A percentile compares a stretch with the other conserved stretches of the same genome.
Conservation (phyloP, 1,139 yeast species). For the Pneumocystis jirovecii region DNA sequence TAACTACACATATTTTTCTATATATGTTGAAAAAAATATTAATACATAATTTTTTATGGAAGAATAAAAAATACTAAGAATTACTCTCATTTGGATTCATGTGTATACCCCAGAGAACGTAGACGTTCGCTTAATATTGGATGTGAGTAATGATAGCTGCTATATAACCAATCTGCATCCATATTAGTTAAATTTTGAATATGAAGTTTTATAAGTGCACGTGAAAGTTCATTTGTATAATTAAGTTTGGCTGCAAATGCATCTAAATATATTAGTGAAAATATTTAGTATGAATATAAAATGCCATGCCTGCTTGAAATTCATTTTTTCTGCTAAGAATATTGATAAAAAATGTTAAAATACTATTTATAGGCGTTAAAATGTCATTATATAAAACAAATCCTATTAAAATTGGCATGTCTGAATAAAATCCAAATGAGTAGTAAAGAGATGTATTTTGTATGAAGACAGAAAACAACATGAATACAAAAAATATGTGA, state of each 20-base stretch:
- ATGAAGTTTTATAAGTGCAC: conserved; percentile 59
- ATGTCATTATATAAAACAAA: conserved; percentile 51
- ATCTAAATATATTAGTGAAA: conserved; percentile 7
- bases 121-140: conserved; percentile 85
- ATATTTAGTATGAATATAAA: conserved; percentile 31
- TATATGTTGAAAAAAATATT: neutral
- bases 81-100: neutral
- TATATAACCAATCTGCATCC: conserved; percentile 79
- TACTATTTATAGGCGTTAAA: conserved; percentile 60
- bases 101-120: conserved; percentile 35
- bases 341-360: conserved; percentile 51
- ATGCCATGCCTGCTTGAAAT: conserved; percentile 46
- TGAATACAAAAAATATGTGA: conserved; percentile 50
- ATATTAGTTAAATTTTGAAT: conserved; percentile 67
- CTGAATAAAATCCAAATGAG: conserved; percentile 56
- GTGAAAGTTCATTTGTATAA: conserved; percentile 49
- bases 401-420: conserved; percentile 64
- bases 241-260: conserved; percentile 60
- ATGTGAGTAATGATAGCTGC: conserved; percentile 79
- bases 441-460: conserved; percentile 61
- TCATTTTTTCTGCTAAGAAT: conserved; percentile 70
- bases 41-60: neutral
- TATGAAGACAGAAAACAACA: conserved; percentile 63
- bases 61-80: neutral
- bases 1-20: neutral